phyloP scores from a whole-genome alignment of 2,329 filamentous ascomycete genomes.

The Fusarium denticulatum region DNA sequence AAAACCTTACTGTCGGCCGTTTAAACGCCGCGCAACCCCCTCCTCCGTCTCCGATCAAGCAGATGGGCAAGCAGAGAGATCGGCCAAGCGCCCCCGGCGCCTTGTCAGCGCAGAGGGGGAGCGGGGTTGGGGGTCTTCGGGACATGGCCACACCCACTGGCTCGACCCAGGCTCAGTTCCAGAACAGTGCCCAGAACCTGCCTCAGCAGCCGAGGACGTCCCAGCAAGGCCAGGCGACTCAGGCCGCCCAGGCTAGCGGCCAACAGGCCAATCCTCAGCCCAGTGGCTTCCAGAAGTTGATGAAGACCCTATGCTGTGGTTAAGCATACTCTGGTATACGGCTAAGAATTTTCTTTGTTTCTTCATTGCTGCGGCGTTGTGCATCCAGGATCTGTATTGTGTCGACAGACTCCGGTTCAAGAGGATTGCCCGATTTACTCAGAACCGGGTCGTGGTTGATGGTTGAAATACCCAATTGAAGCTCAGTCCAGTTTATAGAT shows the following conservation, averaged over 20 bases:
- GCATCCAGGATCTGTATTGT: conserved; percentile 33
- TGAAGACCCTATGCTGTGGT: conserved; percentile 93
- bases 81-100: conserved; percentile 82
- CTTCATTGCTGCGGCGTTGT: conserved; percentile 43
- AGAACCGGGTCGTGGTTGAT: conserved; percentile 9
- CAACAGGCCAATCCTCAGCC: conserved; percentile 76
- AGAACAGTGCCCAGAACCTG: conserved; percentile 92
- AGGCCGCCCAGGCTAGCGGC: conserved; percentile 63
- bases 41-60: conserved; percentile 85
- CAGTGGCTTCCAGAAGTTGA: conserved; percentile 88
- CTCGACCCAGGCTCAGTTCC: conserved; percentile 95
- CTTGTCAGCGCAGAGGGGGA: conserved; percentile 79
- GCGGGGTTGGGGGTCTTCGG: conserved; percentile 75
- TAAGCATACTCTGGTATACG: conserved; percentile 50
- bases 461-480: conserved; percentile 16
- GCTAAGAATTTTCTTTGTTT: conserved; percentile 45
- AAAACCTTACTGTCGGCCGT: conserved; percentile 80
- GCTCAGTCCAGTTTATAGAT: not conserved
- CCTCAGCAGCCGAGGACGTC: conserved; percentile 72
- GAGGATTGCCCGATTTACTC: conserved; percentile 5
- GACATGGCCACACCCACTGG: conserved; percentile 86
- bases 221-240: conserved; percentile 67
- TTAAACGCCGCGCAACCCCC: conserved; percentile 94
- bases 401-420: conserved; percentile 25
- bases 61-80: conserved; percentile 77